Evolutionary conservation across 176 grass and related monocot genomes (phyloP).

Genomic region (Oryza officinalis): DNA sequence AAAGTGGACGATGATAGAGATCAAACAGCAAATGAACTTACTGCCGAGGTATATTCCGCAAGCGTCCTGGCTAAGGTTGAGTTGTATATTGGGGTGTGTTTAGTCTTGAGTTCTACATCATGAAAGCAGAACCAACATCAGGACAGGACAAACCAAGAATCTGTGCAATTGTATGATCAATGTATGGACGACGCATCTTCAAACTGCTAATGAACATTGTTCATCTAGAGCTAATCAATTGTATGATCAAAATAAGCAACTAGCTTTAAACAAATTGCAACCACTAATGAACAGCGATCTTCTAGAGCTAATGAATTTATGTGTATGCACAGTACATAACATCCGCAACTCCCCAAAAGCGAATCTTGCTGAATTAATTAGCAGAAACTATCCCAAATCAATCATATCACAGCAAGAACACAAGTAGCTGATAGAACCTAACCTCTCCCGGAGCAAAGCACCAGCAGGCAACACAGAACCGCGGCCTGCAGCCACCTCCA

Average conservation of each 20-base stretch:
- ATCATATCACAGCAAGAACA: background rate
- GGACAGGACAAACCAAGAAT: background rate
- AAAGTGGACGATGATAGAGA: background rate
- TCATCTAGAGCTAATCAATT: background rate
- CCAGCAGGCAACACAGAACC: slow-evolving; percentile 45
- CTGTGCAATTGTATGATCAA: background rate
- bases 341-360: slow-evolving; percentile 9
- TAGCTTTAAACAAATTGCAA: background rate
- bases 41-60: slow-evolving; percentile 89
- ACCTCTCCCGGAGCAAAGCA: slow-evolving; percentile 63
- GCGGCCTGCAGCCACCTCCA: slow-evolving; percentile 36
- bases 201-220: background rate
- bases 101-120: slow-evolving; percentile 57
- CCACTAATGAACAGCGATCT: background rate
- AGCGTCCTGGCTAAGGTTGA: slow-evolving; percentile 61
- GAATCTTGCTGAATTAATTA: background rate
- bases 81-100: slow-evolving; percentile 54
- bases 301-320: background rate
- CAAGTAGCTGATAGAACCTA: slow-evolving; percentile 4
- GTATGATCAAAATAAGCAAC: background rate
- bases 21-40: slow-evolving; percentile 34
- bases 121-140: slow-evolving; percentile 7
- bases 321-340: background rate
- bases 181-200: background rate
- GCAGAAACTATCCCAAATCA: background rate